phyloP scores from a whole-genome alignment of 495 filamentous ascomycete genomes.

The Annulohypoxylon nitens region DNA sequence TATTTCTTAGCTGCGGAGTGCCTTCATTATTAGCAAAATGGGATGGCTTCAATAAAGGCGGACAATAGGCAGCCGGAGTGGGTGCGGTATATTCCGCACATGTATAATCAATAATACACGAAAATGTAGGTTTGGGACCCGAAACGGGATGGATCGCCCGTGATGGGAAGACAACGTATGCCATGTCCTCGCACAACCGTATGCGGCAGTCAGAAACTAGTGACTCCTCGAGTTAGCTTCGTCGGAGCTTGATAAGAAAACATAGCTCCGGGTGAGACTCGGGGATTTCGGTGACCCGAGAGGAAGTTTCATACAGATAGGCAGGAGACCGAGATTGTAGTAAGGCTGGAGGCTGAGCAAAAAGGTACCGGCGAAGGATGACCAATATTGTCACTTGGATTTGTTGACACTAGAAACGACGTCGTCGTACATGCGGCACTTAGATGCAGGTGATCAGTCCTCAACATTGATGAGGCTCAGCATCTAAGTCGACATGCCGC shows the following conservation, averaged over 20 bases:
- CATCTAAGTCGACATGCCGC: background rate
- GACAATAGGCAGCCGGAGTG: slow-evolving; percentile 7
- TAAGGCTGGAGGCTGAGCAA: slow-evolving; percentile 42
- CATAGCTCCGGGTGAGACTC: slow-evolving; percentile 24
- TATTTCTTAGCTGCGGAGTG: slow-evolving; percentile 41
- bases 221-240: slow-evolving; percentile 18
- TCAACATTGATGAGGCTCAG: slow-evolving; percentile 25
- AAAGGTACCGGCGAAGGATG: slow-evolving; percentile 25
- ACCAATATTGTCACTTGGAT: slow-evolving; percentile 6
- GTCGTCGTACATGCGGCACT: slow-evolving; percentile 10
- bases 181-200: slow-evolving; percentile 5
- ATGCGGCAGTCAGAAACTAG: slow-evolving; percentile 21
- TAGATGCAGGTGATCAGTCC: background rate
- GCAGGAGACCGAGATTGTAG: slow-evolving; percentile 31
- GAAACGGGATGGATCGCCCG: slow-evolving; percentile 20
- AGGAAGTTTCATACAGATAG: slow-evolving; percentile 13
- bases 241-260: slow-evolving; percentile 26
- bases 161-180: slow-evolving; percentile 17
- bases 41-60: slow-evolving; percentile 7
- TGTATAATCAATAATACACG: slow-evolving; percentile 2
- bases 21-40: background rate
- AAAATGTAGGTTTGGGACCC: slow-evolving; percentile 21
- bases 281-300: slow-evolving; percentile 38
- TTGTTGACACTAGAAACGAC: slow-evolving; percentile 15
- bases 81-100: slow-evolving; percentile 34